Base-by-base conservation (phyloP, 2,329 filamentous ascomycete genomes). In the Diaporthe sp. region DNA sequence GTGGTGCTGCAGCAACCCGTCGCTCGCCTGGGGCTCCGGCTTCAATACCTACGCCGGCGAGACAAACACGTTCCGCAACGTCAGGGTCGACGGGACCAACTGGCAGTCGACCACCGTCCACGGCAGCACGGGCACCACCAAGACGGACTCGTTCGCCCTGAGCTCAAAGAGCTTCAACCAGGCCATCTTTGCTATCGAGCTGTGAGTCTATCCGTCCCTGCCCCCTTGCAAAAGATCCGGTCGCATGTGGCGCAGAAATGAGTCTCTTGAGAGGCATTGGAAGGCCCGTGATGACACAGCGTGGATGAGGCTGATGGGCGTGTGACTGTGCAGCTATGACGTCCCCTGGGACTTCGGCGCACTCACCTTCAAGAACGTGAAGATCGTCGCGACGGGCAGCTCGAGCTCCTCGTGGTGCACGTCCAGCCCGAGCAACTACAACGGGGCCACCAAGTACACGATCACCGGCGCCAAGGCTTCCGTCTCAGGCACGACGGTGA, bases 301-400 rank as follows among this genome's bases (percentile, higher is more conserved):
- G 57, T 25, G n/a, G 33, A 38, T 19, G 30, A 40, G 52, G 30
- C 47, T 72, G 33, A 72, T 47, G 40, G 45, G 7, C 17, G 7
- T 58, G 58, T 28, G 25, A 19, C 22, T n/a, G 22, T 54, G 4
- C 67, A 82, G 81, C 2, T 81, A 80, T 25, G 81, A 80, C 55
- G 80, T 83, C 13, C 76, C 76, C n/a, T 86, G 84, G 84, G 78
- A 84, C 76, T 86, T 85, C 75, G 84, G 84, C 2, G 73, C 79
- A 15, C 78, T 85, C n/a, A 80, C 80, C 10, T 86, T 82, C 72
- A 76, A 85, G 75, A 83, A 86, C 61, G 81, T 91, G 74, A 86
- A 86, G 70, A 88, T 89, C 7, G 88, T 88, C 76, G 80, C 81
- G 77, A 57, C 77, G 12, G 52, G 70, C 38, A 81, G 81, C 42